A percentile compares a stretch with the other conserved stretches of the same genome.
phyloP scores from a whole-genome alignment of 345 rosid species.

The Bruguiera parviflora region DNA sequence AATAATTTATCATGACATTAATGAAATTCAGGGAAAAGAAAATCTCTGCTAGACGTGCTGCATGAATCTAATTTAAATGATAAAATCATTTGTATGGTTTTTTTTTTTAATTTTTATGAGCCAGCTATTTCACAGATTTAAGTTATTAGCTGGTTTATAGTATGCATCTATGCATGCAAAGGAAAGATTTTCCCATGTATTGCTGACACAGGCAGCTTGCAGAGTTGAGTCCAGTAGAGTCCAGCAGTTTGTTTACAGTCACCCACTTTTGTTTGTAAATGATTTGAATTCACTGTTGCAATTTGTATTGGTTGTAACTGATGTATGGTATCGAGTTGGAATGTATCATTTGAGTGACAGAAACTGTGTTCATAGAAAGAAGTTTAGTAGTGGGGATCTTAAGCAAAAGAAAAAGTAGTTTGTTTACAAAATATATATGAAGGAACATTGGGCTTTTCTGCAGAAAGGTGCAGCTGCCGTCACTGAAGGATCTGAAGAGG shows the following conservation, averaged over 20 bases:
- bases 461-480: conserved; percentile 73
- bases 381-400: no score
- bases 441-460: conserved; percentile 14
- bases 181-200: neutral
- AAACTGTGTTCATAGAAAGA: no score
- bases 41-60: no score
- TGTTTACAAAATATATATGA: neutral
- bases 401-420: no score
- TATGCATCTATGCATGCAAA: neutral
- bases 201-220: neutral
- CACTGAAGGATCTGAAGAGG: conserved; percentile 60
- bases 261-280: neutral
- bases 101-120: neutral
- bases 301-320: neutral
- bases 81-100: neutral
- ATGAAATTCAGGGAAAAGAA: no score
- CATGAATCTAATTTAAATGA: neutral
- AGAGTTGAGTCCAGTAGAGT: neutral
- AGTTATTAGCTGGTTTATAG: neutral
- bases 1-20: no score
- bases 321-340: neutral
- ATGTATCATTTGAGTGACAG: no score
- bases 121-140: neutral
- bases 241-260: neutral
- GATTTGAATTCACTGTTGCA: neutral